Base-by-base conservation (phyloP, 768 basidiomycete genomes). In the Cystobasidium onofrii region DNA sequence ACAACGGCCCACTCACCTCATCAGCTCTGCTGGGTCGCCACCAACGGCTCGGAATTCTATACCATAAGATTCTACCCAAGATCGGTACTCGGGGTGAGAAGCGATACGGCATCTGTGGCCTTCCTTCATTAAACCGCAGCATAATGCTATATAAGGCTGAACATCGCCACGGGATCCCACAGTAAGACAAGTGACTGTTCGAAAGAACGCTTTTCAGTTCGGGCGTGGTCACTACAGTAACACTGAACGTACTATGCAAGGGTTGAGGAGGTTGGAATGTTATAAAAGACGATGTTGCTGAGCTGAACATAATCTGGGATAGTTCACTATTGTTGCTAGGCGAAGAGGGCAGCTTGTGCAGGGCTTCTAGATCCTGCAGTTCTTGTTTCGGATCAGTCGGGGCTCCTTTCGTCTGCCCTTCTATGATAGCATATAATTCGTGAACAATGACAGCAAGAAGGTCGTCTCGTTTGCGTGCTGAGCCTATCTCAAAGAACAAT, bases 141-240 rank as follows among this genome's bases (percentile, higher is more conserved):
- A 90, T 10, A 99, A 84, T 1, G 96, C 89, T 77, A 99, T 98
- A 80, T 98, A 99, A 13, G 95, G 95, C 81, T 99, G 95, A 10
- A 98, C 96, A 80, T 99, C 95, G 64, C 95, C 95, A 64, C 95
- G 86, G 25, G 92, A 93, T 6, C 95, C 95, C 77, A 99, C 96
- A 0, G 95, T 97, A 75, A 98, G 82, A 82, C 95, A 92, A 0
- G 96, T 97, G 79, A 99, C 91, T 71, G 36, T 36, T 36, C n/a
- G n/a, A n/a, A n/a, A n/a, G n/a, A n/a, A n/a, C n/a, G n/a, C n/a
- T n/a, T n/a, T n/a, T n/a, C n/a, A n/a, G n/a, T n/a, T n/a, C n/a
- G n/a, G n/a, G n/a, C n/a, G n/a, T n/a, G n/a, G n/a, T n/a, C n/a
- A n/a, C n/a, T n/a, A n/a, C n/a, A n/a, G n/a, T n/a, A 4, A n/a